Evolutionary conservation across 495 filamentous ascomycete genomes (phyloP), one percentile per base, ranked within the genome.

Genomic region (Aspergillus kassunensis): DNA sequence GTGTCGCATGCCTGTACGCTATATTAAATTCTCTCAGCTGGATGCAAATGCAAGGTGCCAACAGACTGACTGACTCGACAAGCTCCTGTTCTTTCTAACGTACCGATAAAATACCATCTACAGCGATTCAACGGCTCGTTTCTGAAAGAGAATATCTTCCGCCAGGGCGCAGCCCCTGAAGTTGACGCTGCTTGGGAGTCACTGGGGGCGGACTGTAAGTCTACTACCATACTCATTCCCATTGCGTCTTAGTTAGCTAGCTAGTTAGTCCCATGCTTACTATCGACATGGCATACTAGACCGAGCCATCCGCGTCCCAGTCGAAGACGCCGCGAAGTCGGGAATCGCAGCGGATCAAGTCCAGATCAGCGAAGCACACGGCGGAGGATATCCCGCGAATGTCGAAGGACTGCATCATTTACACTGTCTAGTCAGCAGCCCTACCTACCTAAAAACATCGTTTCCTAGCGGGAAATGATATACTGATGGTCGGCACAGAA

Each of bases 161-260:
- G 80, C 11, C 67, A 74, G 44, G 51, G 68, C 31, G 76, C 74
- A 0, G 68, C 74, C 15, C 75, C 77, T 0, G 78, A 79, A 48
- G 78, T 82, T 2, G 81, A 84, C 57, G 77, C 71, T 2, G 80
- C 79, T 4, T 84, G 81, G 80, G 69, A 71, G 27, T 68, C 76
- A 2, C 56, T 84, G 0, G 81, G 81, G 3, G 64, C 74, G 0
- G 68, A 80, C 36, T 81, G 76, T 79, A 43, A 44, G 65, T 56
- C n/a, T 11, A n/a, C 4, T 6, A 21, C 19, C 24, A 13, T 30
- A 30, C 45, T 21, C 11, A 4, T 35, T 49, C 9, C 24, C 45
- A 16, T 2, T 24, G 20, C 20, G 10, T 27, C 12, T 6, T 16
- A n/a, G 8, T 3, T 18, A n/a, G n/a, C 11, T 36, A 13, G n/a